Percentiles rank a stretch among this genome's conserved stretches.
These are phyloP conservation scores for Murraya koenigii DNA, from an alignment of 345 rosid genomes.

Conservation along the genomic window DNA sequence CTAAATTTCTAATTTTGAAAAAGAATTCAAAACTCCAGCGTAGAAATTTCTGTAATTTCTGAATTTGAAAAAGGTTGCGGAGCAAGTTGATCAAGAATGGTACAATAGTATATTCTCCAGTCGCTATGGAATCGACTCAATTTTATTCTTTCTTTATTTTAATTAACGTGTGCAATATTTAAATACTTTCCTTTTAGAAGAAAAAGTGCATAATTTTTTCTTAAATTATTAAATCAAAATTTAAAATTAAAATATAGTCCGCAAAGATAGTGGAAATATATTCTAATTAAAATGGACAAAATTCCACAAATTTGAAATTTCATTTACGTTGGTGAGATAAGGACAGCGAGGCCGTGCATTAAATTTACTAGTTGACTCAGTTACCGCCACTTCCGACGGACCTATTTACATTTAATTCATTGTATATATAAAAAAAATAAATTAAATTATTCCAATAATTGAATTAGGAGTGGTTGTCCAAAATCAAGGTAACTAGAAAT, in stretches of 20 bases:
- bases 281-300: background rate
- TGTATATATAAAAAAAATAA: background rate
- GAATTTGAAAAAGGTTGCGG: background rate
- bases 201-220: background rate
- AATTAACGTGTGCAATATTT: background rate
- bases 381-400: background rate
- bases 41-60: background rate
- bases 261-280: background rate
- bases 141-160: background rate
- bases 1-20: background rate
- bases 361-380: background rate
- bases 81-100: conserved; percentile 14
- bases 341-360: background rate
- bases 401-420: background rate
- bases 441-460: background rate
- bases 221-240: too few species aligned
- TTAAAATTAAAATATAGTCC: background rate
- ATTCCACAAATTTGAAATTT: background rate
- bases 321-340: background rate
- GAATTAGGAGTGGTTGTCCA: background rate
- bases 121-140: conserved; percentile 1
- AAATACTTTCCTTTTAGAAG: background rate
- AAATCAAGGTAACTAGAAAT: background rate
- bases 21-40: background rate
- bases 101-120: conserved; percentile 28